Evolutionary conservation across 2,329 filamentous ascomycete genomes (phyloP).

Genomic region (Huntiella omanensis): DNA sequence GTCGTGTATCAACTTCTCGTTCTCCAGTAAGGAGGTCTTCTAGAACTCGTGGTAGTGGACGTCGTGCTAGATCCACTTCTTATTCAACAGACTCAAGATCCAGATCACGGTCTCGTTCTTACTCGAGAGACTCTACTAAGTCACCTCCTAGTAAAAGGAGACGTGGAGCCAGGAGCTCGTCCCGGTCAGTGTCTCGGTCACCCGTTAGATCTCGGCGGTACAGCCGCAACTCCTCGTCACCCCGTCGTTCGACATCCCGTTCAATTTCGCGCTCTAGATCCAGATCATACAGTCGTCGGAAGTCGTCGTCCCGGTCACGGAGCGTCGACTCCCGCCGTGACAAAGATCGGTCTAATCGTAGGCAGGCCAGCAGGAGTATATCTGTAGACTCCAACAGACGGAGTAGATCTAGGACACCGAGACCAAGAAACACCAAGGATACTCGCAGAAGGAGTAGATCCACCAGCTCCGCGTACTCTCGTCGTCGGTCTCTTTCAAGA

Average conservation of each 20-base stretch:
- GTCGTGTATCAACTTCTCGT: constrained; percentile 22
- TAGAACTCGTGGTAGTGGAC: constrained; percentile 12
- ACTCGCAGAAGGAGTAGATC: too few relatives aligned
- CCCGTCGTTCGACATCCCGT: not conserved
- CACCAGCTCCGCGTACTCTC: not conserved
- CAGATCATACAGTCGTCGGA: too few relatives aligned
- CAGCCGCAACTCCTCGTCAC: constrained; percentile 3
- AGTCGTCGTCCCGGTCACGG: too few relatives aligned
- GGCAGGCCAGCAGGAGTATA: too few relatives aligned
- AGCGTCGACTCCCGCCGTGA: too few relatives aligned
- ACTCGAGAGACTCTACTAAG: constrained; percentile 11
- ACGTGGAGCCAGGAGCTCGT: constrained; percentile 5
- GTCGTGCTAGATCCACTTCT: constrained; percentile 23
- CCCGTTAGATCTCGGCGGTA: constrained; percentile 1
- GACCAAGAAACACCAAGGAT: too few relatives aligned
- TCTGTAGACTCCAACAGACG: too few relatives aligned
- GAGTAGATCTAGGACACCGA: too few relatives aligned
- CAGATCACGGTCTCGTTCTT: constrained; percentile 14
- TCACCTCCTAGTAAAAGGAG: constrained; percentile 10
- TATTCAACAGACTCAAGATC: constrained; percentile 16
- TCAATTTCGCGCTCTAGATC: too few relatives aligned
- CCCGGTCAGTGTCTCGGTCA: not conserved
- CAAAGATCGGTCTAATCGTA: too few relatives aligned
- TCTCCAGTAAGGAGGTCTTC: constrained; percentile 13
- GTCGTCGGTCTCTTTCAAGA: not conserved